Base-by-base conservation (phyloP, 2,329 filamentous ascomycete species). In the Trichoderma sp. region DNA sequence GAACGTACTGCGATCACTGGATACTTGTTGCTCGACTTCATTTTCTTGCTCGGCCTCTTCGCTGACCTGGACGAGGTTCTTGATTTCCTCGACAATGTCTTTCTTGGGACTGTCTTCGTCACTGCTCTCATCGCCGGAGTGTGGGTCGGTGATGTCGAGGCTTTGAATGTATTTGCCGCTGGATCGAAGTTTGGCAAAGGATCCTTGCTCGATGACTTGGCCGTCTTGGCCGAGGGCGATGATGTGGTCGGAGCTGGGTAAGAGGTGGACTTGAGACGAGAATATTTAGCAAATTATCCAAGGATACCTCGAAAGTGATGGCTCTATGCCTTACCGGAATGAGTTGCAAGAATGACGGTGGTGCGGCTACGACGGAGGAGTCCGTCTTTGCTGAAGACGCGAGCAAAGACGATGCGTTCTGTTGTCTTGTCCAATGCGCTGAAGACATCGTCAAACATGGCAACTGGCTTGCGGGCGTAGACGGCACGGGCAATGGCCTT, bases 221-320 rank as follows among this genome's bases (percentile, higher is more conserved):
- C 83, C 82, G 2, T 79, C 75, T 11, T 71, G 70, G 1, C 78
- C 78, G 0, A 86, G 77, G 0, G 79, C 81, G 63, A 85, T 78
- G 8, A 86, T 79, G 46, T 82, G 78, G 55, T 85, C 79, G 2
- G 83, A 81, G 0, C 76, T 74, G 0, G 81, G 79, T 0, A 85
- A 72, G 3, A 72, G 71, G 32, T 77, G 74, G 18, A 77, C 76
- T 77, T 11, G 26, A 1, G 5, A 21, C 5, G 16, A 4, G 6
- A 24, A 24, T n/a, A 8, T 14, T 59, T 63, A 49, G 39, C 13
- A 28, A 16, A 0, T 28, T 8, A 5, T 16, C 1, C 16, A 24
- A 26, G 2, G 21, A 2, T 18, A 3, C 16, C 2, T 2, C 6
- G 21, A 14, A 30, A 28, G 8, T 46, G 10, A 13, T 49, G 8